These are phyloP conservation scores for Cercospora beticola DNA, from an alignment of 2,329 filamentous ascomycete species.

Conservation along the genomic window DNA sequence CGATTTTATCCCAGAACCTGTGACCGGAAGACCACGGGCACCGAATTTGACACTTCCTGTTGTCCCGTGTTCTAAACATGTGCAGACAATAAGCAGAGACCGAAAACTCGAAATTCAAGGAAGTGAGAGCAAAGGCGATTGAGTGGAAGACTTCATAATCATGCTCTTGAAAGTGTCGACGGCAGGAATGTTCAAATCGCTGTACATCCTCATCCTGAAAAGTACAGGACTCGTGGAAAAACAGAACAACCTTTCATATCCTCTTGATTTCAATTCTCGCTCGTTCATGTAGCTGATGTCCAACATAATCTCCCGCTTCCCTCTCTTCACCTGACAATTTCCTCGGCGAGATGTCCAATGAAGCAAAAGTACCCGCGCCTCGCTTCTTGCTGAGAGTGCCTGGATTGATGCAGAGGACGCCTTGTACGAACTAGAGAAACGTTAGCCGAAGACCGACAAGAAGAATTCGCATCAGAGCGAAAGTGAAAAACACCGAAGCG, in stretches of 20 bases:
- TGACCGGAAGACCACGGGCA: too few species aligned
- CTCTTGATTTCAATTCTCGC: constrained; percentile 83
- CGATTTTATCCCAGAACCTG: too few species aligned
- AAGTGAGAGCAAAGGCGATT: neutral
- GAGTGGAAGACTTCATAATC: neutral
- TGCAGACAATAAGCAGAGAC: too few species aligned
- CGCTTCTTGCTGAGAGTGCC: constrained; percentile 81
- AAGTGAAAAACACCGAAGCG: neutral
- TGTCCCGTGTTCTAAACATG: too few species aligned
- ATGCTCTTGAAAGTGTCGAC: too few species aligned
- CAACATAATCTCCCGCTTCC: constrained; percentile 57
- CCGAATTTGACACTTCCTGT: too few species aligned
- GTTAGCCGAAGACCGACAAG: neutral
- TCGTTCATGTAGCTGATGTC: constrained; percentile 76
- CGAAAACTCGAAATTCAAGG: too few species aligned
- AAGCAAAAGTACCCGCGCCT: constrained; percentile 81
- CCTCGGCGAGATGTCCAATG: constrained; percentile 71
- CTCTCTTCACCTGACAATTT: constrained; percentile 59
- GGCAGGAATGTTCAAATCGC: neutral
- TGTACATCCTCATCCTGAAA: neutral
- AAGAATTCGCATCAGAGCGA: neutral
- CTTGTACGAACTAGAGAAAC: constrained; percentile 73
- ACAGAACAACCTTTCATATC: too few species aligned
- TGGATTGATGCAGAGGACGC: constrained; percentile 86
- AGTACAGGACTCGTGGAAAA: too few species aligned